Evolutionary conservation across 2,329 filamentous ascomycete genomes (phyloP).

Genomic region (Aspergillus tamarii): DNA sequence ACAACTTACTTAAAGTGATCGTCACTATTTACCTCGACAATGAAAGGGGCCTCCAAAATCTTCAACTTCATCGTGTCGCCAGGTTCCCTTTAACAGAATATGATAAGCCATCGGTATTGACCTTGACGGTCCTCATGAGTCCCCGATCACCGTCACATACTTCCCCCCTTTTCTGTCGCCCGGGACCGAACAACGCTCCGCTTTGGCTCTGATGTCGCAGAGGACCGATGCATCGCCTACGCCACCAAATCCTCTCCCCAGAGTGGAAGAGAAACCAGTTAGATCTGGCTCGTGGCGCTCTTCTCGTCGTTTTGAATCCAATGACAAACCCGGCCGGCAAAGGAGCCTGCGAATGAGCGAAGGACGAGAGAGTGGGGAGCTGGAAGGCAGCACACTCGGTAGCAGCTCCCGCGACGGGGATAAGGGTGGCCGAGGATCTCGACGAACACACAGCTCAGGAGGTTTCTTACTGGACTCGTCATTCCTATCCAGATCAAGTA

Average conservation of each 20-base stretch:
- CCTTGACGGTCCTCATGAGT: conserved; percentile 25
- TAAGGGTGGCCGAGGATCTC: conserved; percentile 27
- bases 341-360: conserved; percentile 30
- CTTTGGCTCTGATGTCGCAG: conserved; percentile 28
- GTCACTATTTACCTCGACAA: conserved; percentile 2
- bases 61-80: neutral
- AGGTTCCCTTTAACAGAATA: neutral
- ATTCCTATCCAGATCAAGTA: conserved; percentile 32
- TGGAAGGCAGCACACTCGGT: conserved; percentile 42
- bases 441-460: conserved; percentile 38
- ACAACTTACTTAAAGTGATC: conserved; percentile 3
- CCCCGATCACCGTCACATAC: conserved; percentile 19
- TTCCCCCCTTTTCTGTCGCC: conserved; percentile 23
- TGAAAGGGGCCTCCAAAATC: neutral
- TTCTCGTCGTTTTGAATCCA: conserved; percentile 14
- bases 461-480: conserved; percentile 52
- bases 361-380: conserved; percentile 34
- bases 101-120: conserved; percentile 6
- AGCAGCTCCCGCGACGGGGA: conserved; percentile 41
- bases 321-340: conserved; percentile 24
- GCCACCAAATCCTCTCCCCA: conserved; percentile 19
- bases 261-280: conserved; percentile 16
- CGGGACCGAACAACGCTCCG: conserved; percentile 25
- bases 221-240: conserved; percentile 21
- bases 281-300: neutral